phyloP scores from a whole-genome alignment of 2,329 filamentous ascomycete species.

The Nothopassalora personata region DNA sequence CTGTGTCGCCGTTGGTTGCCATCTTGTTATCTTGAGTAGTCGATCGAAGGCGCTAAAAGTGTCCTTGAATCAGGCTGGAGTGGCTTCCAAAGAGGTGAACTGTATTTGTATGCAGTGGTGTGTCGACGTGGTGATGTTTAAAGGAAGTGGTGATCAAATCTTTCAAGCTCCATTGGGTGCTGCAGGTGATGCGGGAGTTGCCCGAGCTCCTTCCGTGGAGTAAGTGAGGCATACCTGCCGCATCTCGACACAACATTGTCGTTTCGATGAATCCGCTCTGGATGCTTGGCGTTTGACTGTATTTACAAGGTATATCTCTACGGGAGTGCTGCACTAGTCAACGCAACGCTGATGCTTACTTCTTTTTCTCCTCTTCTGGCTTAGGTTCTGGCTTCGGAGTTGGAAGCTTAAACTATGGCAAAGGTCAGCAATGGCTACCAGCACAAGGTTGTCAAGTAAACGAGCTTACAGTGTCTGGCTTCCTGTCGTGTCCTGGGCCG shows the following conservation, averaged over 20 bases:
- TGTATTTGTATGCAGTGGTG: neutral
- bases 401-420: constrained; percentile 74
- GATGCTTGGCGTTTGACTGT: neutral
- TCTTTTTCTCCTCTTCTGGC: constrained; percentile 85
- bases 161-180: neutral
- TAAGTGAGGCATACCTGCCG: neutral
- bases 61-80: too few species aligned
- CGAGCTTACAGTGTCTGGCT: constrained; percentile 59
- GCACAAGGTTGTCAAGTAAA: neutral
- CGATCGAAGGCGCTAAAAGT: neutral
- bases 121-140: neutral
- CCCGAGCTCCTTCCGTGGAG: neutral
- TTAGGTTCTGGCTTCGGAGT: constrained; percentile 92
- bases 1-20: neutral
- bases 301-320: constrained; percentile 10
- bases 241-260: neutral
- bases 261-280: neutral
- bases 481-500: constrained; percentile 67
- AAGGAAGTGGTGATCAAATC: neutral
- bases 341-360: constrained; percentile 29
- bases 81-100: too few species aligned
- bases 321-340: constrained; percentile 27
- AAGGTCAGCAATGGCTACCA: constrained; percentile 7
- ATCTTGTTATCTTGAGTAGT: neutral
- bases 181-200: neutral